These are phyloP conservation scores for Spirogloea muscicola DNA, from an alignment of 139 green algal species.

Conservation along the genomic window DNA sequence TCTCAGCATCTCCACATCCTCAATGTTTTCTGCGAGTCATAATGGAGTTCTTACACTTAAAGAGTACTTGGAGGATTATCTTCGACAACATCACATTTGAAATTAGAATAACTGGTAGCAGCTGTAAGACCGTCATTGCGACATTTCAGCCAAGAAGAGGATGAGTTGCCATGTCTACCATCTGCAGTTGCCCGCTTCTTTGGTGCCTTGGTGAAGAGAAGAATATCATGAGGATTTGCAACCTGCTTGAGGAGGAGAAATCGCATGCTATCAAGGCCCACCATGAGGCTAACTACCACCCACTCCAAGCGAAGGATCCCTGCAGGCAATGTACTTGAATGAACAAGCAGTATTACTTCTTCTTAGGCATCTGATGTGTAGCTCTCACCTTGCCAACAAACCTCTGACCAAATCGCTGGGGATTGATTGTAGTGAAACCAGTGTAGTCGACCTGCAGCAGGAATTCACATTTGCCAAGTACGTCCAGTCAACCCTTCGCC, in stretches of 20 bases:
- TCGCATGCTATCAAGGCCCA: background rate
- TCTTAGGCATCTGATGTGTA: no score
- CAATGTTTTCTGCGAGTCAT: background rate
- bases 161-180: background rate
- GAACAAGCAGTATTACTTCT: no score
- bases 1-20: slow-evolving; percentile 21
- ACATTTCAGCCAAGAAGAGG: background rate
- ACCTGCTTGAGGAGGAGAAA: slow-evolving; percentile 52
- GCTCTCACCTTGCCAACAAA: slow-evolving; percentile 89
- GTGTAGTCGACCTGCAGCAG: slow-evolving; percentile 95
- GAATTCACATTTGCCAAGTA: no score
- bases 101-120: background rate
- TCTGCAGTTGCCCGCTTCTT: slow-evolving; percentile 16
- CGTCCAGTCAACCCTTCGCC: no score
- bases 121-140: background rate
- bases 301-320: background rate
- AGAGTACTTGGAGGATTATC: no score
- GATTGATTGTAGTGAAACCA: slow-evolving; percentile 92
- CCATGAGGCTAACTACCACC: background rate
- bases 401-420: slow-evolving; percentile 86
- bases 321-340: no score
- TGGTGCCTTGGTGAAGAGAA: slow-evolving; percentile 80
- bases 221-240: slow-evolving; percentile 93
- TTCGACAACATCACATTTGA: no score
- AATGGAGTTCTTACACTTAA: no score